Conservation (phyloP, 768 basidiomycete genomes). For the Mycena kentingensis region DNA sequence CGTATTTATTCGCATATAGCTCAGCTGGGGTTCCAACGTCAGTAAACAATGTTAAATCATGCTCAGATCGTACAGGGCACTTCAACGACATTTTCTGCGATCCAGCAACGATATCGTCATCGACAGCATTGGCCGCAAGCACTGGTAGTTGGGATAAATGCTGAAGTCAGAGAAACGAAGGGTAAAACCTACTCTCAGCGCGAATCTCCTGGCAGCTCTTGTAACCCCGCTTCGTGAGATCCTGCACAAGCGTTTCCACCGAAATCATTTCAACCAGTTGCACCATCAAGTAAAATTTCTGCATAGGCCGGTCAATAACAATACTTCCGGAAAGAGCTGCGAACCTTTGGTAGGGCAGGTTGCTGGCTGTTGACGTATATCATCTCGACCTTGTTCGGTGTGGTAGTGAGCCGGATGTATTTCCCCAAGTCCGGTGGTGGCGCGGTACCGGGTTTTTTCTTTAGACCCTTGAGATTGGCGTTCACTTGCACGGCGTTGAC, state of each 20-base stretch:
- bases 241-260: constrained; percentile 69
- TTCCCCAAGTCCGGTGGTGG: constrained; percentile 77
- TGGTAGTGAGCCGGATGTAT: constrained; percentile 40
- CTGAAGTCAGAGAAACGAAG: constrained; percentile 10
- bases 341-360: constrained; percentile 71
- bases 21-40: too few species aligned
- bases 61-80: constrained; percentile 93
- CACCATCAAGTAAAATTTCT: constrained; percentile 88
- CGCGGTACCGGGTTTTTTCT: constrained; percentile 93
- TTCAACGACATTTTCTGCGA: constrained; percentile 89
- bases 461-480: constrained; percentile 86
- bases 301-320: not conserved
- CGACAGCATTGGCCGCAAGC: constrained; percentile 58
- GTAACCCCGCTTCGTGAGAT: constrained; percentile 68
- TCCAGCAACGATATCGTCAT: constrained; percentile 92
- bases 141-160: constrained; percentile 49
- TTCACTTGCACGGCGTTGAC: constrained; percentile 70
- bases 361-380: constrained; percentile 89
- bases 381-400: constrained; percentile 77
- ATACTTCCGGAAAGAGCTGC: constrained; percentile 15
- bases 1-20: constrained; percentile 79
- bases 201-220: constrained; percentile 64
- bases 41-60: too few species aligned
- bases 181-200: constrained; percentile 57
- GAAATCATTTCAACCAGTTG: constrained; percentile 81